These are phyloP conservation scores for Fusarium dimerum DNA, from an alignment of 2,329 filamentous ascomycete species.

Conservation along the genomic window DNA sequence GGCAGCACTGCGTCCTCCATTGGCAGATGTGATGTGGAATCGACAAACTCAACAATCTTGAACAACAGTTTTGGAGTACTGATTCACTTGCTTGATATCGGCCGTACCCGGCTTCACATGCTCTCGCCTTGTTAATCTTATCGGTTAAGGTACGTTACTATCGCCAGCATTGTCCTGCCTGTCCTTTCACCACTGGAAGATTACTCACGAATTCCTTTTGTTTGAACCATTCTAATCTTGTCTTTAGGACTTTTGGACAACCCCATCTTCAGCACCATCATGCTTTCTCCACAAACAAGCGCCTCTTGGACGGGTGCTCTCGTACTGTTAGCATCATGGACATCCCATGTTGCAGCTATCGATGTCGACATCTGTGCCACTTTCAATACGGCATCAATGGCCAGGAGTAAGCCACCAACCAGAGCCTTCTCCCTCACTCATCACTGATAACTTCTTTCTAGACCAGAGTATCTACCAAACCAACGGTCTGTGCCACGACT, in stretches of 20 bases:
- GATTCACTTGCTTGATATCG: constrained; percentile 23
- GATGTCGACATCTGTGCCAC: constrained; percentile 37
- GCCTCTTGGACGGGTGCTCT: constrained; percentile 20
- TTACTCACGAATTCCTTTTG: constrained; percentile 1
- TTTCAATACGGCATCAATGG: constrained; percentile 38
- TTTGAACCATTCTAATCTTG: constrained; percentile 10
- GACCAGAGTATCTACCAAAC: constrained; percentile 63
- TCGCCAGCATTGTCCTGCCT: not conserved
- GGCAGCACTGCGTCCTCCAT: constrained; percentile 15
- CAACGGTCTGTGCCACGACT: constrained; percentile 66
- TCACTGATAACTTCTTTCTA: constrained; percentile 27
- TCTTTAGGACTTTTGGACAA: constrained; percentile 11
- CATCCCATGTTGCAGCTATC: constrained; percentile 25
- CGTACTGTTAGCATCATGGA: constrained; percentile 29
- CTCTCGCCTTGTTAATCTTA: constrained; percentile 10
- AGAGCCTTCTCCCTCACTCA: not conserved
- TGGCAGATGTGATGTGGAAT: constrained; percentile 27
- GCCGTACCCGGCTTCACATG: constrained; percentile 21
- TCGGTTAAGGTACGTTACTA: constrained; percentile 25
- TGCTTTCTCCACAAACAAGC: constrained; percentile 24
- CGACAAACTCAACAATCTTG: constrained; percentile 17
- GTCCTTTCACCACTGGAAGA: not conserved
- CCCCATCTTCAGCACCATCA: constrained; percentile 13
- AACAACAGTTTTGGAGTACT: constrained; percentile 23
- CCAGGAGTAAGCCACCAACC: constrained; percentile 32